A percentile compares a stretch with the other conserved stretches of the same genome.
These are phyloP conservation scores for Pyrenochaeta sp. DNA, from an alignment of 2,329 filamentous ascomycete species.

Conservation along the genomic window DNA sequence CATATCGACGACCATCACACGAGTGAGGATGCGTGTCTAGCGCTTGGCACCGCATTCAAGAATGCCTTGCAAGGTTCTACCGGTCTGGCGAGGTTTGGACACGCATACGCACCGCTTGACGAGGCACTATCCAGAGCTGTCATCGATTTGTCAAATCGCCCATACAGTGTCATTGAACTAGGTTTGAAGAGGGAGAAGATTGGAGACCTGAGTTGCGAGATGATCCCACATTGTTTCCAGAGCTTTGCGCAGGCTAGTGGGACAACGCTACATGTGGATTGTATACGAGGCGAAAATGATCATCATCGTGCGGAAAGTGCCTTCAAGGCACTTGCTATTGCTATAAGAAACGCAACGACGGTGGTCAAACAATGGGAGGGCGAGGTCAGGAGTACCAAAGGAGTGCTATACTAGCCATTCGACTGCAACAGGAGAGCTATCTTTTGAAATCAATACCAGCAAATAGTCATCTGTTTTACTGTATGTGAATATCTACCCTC, in stretches of 20 bases:
- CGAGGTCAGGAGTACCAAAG: constrained; percentile 96
- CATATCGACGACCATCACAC: constrained; percentile 99
- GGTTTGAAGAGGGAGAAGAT: constrained; percentile 91
- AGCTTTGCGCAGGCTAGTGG: constrained; percentile 91
- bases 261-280: constrained; percentile 95
- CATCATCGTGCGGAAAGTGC: constrained; percentile 96
- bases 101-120: constrained; percentile 91
- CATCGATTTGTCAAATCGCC: constrained; percentile 92
- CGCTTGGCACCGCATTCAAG: constrained; percentile 86
- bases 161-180: constrained; percentile 83
- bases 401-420: constrained; percentile 69
- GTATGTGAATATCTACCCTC: too few relatives aligned
- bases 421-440: background rate
- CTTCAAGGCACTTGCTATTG: constrained; percentile 94
- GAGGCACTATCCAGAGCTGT: constrained; percentile 94
- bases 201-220: constrained; percentile 87
- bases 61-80: constrained; percentile 77
- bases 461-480: too few relatives aligned
- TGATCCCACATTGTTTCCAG: constrained; percentile 95
- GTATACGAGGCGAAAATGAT: constrained; percentile 88
- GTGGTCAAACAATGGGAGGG: constrained; percentile 82
- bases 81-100: constrained; percentile 89
- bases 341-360: constrained; percentile 78
- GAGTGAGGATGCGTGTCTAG: constrained; percentile 92
- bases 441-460: too few relatives aligned